These are phyloP conservation scores for Jamesozyma hellenica DNA, from an alignment of 805 yeast genomes.

Conservation along the genomic window DNA sequence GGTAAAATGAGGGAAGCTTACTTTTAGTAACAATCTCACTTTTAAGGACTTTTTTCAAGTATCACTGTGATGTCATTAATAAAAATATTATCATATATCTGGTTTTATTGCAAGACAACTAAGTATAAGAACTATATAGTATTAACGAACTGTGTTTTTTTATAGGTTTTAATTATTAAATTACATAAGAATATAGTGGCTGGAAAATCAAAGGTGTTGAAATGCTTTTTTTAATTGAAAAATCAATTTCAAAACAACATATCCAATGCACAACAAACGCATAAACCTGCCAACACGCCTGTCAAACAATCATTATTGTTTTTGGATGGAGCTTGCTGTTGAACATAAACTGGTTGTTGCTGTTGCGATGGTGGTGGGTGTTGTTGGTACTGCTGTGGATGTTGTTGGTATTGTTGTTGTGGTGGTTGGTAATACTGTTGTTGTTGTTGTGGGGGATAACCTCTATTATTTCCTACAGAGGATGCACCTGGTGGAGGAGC, in stretches of 20 bases:
- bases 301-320: slow-evolving; percentile 34
- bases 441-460: slow-evolving; percentile 3
- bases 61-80: too few relatives aligned
- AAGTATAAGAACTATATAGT: too few relatives aligned
- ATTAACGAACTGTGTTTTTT: too few relatives aligned
- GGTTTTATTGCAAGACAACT: too few relatives aligned
- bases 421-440: slow-evolving; percentile 33
- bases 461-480: neutral
- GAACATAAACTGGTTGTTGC: slow-evolving; percentile 40
- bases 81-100: too few relatives aligned
- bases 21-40: slow-evolving; percentile 11
- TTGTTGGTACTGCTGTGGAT: slow-evolving; percentile 8
- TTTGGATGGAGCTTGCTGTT: slow-evolving; percentile 32
- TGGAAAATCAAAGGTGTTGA: too few relatives aligned
- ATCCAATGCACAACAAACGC: slow-evolving; percentile 44
- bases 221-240: too few relatives aligned
- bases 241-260: slow-evolving; percentile 37
- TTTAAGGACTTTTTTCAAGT: too few relatives aligned
- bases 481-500: slow-evolving; percentile 24
- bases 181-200: neutral
- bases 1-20: slow-evolving; percentile 49
- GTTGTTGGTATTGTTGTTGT: slow-evolving; percentile 20
- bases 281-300: slow-evolving; percentile 42
- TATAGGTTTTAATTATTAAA: neutral
- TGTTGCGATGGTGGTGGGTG: slow-evolving; percentile 35